Base-by-base conservation (phyloP, 2,329 filamentous ascomycete species). In the Fusarium luffae region DNA sequence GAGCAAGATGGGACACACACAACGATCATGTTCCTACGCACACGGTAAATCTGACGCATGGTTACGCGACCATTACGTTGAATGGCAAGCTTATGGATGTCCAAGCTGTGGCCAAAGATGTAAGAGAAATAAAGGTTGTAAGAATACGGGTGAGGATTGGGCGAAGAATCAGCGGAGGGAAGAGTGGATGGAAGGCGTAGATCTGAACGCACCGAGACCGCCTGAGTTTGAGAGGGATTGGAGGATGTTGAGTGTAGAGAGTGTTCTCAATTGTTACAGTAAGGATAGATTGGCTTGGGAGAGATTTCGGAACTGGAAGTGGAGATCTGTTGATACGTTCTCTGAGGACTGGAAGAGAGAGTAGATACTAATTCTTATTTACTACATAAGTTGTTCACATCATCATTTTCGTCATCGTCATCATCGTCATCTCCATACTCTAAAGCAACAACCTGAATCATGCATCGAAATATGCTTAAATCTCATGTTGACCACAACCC, bases 401-500 rank as follows among this genome's bases (percentile, higher is more conserved):
- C 18, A 19, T 28, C 25, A n/a, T 14, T 27, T 23, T 23, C 21
- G 21, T 23, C 21, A 23, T 23, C 21, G 21, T 23, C 18, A 5
- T 47, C 25, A n/a, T 44, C 23, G 7, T 49, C 19, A 49, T 34
- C 19, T 13, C 5, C 19, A n/a, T 23, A 13, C 16, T 32, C 19
- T 23, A 23, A 23, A 23, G 21, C 21, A 23, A 23, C 21, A 23
- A 23, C 21, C 21, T 23, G 21, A 23, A 23, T 23, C 21, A 23
- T 23, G 21, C 21, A 23, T 5, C 21, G 21, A 23, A 23, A 23
- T 23, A 23, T 23, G 21, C 21, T 23, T 23, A 23, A 23, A 23
- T 25, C 5, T 71, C 69, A 5, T 71, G 69, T 4, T 58, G 74
- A 7, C 79, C 78, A 42, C 79, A 80, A 10, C 79, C 79, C 8